phyloP scores from a whole-genome alignment of 202 grass and related monocot species.

The Alloteropsis angusta region DNA sequence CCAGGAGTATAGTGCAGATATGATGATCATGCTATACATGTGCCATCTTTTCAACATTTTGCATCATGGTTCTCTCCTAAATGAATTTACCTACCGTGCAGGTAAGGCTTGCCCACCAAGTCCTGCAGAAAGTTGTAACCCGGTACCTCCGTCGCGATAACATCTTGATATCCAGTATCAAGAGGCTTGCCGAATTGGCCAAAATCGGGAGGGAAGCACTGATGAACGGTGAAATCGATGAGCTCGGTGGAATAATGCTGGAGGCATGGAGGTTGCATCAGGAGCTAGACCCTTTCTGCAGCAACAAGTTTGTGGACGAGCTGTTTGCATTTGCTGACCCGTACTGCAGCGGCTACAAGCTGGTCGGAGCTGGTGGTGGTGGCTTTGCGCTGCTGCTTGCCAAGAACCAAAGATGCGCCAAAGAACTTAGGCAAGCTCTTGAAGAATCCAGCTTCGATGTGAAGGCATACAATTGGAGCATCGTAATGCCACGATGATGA shows the following conservation, averaged over 20 bases:
- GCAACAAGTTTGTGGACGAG: constrained; percentile 64
- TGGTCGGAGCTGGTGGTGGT: constrained; percentile 81
- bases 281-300: constrained; percentile 89
- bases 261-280: constrained; percentile 84
- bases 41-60: not conserved
- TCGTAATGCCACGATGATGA: constrained; percentile 33
- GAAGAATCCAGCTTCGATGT: constrained; percentile 44
- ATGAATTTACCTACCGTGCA: not conserved
- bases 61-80: not conserved
- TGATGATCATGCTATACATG: not conserved
- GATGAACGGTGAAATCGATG: constrained; percentile 69
- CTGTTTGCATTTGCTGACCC: constrained; percentile 63
- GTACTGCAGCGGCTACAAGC: constrained; percentile 92
- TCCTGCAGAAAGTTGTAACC: constrained; percentile 76
- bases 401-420: constrained; percentile 24
- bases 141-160: constrained; percentile 67
- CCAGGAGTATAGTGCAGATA: not conserved
- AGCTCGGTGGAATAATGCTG: constrained; percentile 65
- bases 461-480: constrained; percentile 64
- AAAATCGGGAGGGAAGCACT: constrained; percentile 65
- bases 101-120: constrained; percentile 77
- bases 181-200: constrained; percentile 63
- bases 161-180: constrained; percentile 80
- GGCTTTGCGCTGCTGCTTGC: constrained; percentile 77
- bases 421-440: constrained; percentile 32